Percentiles rank a stretch among this genome's conserved stretches.
Conservation (phyloP, 257 asterid genomes). For the Linaria vulgaris region DNA sequence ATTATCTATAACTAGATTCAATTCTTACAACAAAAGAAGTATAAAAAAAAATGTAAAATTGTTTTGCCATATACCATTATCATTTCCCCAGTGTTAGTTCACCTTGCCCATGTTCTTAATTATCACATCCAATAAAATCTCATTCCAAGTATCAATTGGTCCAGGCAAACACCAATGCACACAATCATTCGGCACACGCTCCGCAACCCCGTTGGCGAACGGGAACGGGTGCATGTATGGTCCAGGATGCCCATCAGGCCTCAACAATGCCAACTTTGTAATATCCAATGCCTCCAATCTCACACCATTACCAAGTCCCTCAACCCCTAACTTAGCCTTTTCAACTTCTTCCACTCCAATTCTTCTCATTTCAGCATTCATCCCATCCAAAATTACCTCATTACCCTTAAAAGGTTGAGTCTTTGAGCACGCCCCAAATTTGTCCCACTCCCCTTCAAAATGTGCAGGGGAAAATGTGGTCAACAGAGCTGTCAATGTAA, state of each 20-base stretch:
- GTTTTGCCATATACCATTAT: neutral
- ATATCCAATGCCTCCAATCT: constrained; percentile 67
- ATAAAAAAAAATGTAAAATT: neutral
- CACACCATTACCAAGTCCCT: constrained; percentile 20
- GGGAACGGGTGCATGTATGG: constrained; percentile 76
- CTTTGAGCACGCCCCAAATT: constrained; percentile 66
- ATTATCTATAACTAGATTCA: too few relatives aligned
- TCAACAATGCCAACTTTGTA: constrained; percentile 47
- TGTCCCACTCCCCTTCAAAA: constrained; percentile 90
- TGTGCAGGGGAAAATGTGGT: constrained; percentile 77
- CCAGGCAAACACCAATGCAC: constrained; percentile 97
- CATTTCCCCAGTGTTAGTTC: neutral
- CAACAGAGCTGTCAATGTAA: constrained; percentile 34
- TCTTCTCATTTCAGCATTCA: constrained; percentile 67
- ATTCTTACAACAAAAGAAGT: too few relatives aligned
- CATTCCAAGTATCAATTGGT: constrained; percentile 84
- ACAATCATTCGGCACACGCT: constrained; percentile 67
- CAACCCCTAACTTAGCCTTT: constrained; percentile 34
- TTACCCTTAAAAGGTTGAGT: constrained; percentile 44
- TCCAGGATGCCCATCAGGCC: constrained; percentile 92
- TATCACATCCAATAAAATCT: constrained; percentile 54
- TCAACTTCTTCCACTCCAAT: constrained; percentile 38
- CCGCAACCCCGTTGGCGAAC: constrained; percentile 56
- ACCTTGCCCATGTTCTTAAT: constrained; percentile 39
- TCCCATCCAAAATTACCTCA: constrained; percentile 51